These are phyloP conservation scores for Solanum microdontum DNA, from an alignment of 257 asterid species.

Conservation along the genomic window DNA sequence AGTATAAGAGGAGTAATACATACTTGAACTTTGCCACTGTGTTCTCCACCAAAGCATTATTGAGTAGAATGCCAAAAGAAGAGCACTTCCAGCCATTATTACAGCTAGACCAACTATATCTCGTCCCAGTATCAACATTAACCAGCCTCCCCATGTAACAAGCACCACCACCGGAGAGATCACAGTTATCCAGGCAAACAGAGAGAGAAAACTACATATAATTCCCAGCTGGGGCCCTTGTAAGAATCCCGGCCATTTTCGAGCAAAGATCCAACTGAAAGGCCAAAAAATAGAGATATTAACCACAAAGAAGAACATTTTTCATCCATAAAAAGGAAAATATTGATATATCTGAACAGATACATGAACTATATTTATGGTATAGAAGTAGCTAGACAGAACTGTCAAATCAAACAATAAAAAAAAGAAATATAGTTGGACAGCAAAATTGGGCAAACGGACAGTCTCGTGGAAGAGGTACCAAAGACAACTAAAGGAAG, in stretches of 20 bases:
- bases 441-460: background rate
- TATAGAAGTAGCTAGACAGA: background rate
- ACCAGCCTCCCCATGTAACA: conserved; percentile 89
- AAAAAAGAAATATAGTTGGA: background rate
- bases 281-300: conserved; percentile 8
- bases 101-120: conserved; percentile 94
- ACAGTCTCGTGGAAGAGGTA: background rate
- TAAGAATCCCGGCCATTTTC: conserved; percentile 84
- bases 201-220: conserved; percentile 63
- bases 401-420: background rate
- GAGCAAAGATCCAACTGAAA: conserved; percentile 97
- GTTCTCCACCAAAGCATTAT: conserved; percentile 99
- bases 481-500: background rate
- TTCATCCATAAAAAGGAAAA: background rate
- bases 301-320: background rate
- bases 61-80: conserved; percentile 85
- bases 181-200: conserved; percentile 74
- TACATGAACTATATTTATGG: background rate
- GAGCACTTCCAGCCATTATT: conserved; percentile 95
- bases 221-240: conserved; percentile 89
- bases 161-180: conserved; percentile 82
- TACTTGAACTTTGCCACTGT: conserved; percentile 99
- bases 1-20: conserved; percentile 13
- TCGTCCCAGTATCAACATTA: conserved; percentile 81
- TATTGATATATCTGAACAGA: background rate